A percentile compares a stretch with the other conserved stretches of the same genome.
Conservation (phyloP, 1,284 basidiomycete genomes). For the Rhodotorula sp. region DNA sequence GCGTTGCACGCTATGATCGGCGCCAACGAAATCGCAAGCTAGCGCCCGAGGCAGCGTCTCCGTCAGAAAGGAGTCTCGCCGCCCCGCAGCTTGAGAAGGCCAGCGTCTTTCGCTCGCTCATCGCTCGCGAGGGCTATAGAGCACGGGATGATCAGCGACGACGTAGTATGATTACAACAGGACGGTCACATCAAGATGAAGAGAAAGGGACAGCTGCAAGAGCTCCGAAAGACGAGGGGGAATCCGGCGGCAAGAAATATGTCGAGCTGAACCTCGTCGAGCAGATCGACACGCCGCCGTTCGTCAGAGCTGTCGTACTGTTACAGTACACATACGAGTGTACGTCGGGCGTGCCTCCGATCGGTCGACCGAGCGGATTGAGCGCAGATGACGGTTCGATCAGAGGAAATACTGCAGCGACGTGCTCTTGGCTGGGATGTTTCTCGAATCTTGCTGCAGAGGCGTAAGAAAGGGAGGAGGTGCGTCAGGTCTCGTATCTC, state of each 20-base stretch:
- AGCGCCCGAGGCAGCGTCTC: neutral
- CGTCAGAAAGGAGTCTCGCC: neutral
- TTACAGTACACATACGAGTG: neutral
- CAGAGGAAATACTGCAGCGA: constrained; percentile 43
- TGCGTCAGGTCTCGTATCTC: neutral
- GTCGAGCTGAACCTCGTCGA: neutral
- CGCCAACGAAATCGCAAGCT: neutral
- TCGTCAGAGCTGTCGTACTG: neutral
- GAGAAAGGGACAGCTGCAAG: neutral
- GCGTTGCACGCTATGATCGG: neutral
- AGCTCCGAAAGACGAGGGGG: neutral
- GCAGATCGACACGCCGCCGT: too few species aligned
- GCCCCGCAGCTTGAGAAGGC: neutral
- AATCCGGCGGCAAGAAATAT: neutral
- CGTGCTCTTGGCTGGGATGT: constrained; percentile 43
- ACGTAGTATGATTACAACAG: neutral
- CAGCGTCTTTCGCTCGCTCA: neutral
- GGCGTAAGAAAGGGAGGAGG: neutral
- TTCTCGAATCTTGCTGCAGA: constrained; percentile 34
- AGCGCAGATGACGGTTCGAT: too few species aligned
- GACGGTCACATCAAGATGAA: neutral
- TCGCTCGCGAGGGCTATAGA: neutral
- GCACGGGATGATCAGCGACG: neutral
- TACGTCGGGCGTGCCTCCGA: neutral
- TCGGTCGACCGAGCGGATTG: neutral